Conservation (phyloP, 305 asterid genomes). For the Fraxinus velutina region DNA sequence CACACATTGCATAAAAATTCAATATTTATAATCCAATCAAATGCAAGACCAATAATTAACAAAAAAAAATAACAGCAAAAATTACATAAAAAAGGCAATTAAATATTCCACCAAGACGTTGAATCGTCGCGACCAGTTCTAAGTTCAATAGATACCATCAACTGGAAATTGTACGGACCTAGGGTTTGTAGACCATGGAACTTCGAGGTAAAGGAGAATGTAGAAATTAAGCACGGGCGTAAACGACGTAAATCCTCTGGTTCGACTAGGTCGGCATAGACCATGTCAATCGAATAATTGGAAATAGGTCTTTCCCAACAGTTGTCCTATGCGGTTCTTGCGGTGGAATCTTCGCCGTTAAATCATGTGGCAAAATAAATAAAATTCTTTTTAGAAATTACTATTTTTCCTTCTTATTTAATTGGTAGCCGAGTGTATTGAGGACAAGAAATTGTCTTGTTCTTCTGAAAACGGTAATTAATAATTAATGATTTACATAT, state of each 20-base stretch:
- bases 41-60: neutral
- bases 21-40: neutral
- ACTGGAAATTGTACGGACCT: constrained; percentile 32
- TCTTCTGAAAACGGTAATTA: neutral
- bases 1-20: neutral
- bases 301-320: constrained; percentile 20
- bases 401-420: neutral
- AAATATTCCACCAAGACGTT: neutral
- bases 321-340: constrained; percentile 20
- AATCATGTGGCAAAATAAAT: constrained; percentile 17
- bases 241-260: constrained; percentile 18
- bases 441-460: neutral
- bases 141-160: neutral
- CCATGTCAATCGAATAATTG: constrained; percentile 24
- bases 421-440: neutral
- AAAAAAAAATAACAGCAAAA: neutral
- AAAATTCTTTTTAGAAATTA: neutral
- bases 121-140: neutral
- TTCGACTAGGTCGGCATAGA: constrained; percentile 16
- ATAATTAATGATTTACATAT: too few species aligned
- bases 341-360: constrained; percentile 36
- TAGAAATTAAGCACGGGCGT: neutral
- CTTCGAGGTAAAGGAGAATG: neutral
- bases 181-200: constrained; percentile 44
- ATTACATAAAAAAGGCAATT: neutral